Base-by-base conservation (phyloP, 495 filamentous ascomycete genomes). In the Xylaria castorea region DNA sequence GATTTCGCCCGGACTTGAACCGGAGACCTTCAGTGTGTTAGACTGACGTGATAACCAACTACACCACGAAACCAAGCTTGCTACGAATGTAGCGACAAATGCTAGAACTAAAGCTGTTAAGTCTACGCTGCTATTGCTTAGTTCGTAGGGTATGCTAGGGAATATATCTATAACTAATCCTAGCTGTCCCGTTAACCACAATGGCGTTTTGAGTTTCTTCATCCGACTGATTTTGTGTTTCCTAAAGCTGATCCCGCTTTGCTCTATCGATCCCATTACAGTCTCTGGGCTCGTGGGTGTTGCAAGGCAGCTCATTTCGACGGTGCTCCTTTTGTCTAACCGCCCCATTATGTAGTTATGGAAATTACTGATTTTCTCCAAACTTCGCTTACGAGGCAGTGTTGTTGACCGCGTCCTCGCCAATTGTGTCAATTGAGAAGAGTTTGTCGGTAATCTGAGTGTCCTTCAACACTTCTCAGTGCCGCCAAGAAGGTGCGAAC, bases 1-100 rank as follows among this genome's bases (percentile, higher is more conserved):
- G 68, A 70, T 70, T 70, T 63, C 68, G 68, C 68, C 68, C 68
- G 68, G 68, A 70, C 68, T 70, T 70, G 68, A 64, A 64, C 61
- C 61, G 61, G 61, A 64, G 61, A 64, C 61, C 61, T 64, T 64
- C 61, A 64, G 61, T 64, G 61, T 64, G 61, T 64, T 64, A 64
- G 61, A 64, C 61, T 64, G 61, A 64, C 61, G 61, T 64, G 61
- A 64, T 64, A 64, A 64, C 61, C 61, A 64, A 64, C 61, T 64
- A 64, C 61, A 64, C 61, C 61, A 64, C 61, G 61, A 64, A 64
- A 64, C 61, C 61, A 42, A 7, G 27, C 53, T 58, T 32, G 53
- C 14, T 12, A 5, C 5, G 16, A 48, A 38, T 38, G 36, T 20
- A 46, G 14, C 12, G 42, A 44, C 1, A n/a, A n/a, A n/a, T n/a